Conservation (phyloP, 1,139 yeast genomes). For the Wickerhamomyces sp. region DNA sequence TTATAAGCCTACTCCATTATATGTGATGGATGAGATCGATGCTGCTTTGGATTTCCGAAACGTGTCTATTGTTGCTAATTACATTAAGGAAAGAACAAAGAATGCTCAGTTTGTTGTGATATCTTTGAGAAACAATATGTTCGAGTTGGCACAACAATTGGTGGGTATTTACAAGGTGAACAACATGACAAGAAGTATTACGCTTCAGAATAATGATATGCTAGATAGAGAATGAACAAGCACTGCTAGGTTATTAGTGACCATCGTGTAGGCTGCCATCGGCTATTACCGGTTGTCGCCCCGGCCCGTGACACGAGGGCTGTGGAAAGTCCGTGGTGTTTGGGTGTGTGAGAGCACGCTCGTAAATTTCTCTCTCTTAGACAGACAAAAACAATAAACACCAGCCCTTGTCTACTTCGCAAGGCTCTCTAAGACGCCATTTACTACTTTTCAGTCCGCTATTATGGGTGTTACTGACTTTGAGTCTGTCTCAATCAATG, state of each 20-base stretch:
- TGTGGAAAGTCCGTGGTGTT: too few relatives aligned
- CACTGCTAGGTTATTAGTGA: too few relatives aligned
- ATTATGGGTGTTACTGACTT: conserved; percentile 5
- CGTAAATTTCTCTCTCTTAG: too few relatives aligned
- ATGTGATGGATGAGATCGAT: conserved; percentile 99
- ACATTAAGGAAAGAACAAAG: conserved; percentile 90
- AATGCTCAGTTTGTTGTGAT: conserved; percentile 97
- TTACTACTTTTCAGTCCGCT: background rate
- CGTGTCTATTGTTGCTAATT: conserved; percentile 95
- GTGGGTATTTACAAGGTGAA: conserved; percentile 94
- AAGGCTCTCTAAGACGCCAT: background rate
- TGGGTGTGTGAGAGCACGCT: too few relatives aligned
- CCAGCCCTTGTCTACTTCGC: background rate
- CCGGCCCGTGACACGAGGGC: too few relatives aligned
- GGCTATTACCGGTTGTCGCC: too few relatives aligned
- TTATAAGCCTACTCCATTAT: conserved; percentile 94
- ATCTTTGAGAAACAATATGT: conserved; percentile 94
- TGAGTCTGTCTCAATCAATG: conserved; percentile 19
- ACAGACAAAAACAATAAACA: background rate
- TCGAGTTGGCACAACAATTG: conserved; percentile 87
- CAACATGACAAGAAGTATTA: conserved; percentile 83
- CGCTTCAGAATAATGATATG: conserved; percentile 60
- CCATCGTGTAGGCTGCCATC: too few relatives aligned
- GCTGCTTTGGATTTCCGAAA: conserved; percentile 97
- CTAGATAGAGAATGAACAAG: conserved; percentile 8